Conservation (phyloP, 352 stramenopile species). For the Pythium phragmitis region DNA sequence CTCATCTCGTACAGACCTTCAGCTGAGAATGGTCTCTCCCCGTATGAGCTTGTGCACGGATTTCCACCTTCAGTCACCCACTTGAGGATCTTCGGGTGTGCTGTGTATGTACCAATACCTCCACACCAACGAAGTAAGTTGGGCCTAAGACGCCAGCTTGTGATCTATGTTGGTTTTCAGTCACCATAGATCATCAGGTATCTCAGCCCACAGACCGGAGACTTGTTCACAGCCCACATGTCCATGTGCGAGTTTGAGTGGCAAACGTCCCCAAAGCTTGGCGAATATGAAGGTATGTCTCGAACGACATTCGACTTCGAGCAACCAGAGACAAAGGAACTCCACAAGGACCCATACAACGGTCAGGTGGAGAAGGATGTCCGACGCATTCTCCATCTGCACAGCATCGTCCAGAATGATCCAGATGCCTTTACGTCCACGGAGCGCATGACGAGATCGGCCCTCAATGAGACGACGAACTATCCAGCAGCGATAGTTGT, state of each 20-base stretch:
- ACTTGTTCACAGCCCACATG: conserved; percentile 27
- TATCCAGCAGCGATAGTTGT: conserved; percentile 13
- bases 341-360: conserved; percentile 22
- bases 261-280: conserved; percentile 18
- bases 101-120: conserved; percentile 24
- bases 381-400: conserved; percentile 21
- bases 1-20: conserved; percentile 15
- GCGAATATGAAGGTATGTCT: conserved; percentile 12
- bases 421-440: conserved; percentile 21
- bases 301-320: conserved; percentile 20
- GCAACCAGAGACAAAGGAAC: conserved; percentile 8
- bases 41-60: conserved; percentile 17
- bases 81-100: conserved; percentile 17
- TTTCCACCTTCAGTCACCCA: conserved; percentile 11
- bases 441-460: conserved; percentile 22
- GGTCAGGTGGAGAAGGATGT: conserved; percentile 28
- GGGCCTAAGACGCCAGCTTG: conserved; percentile 20
- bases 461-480: conserved; percentile 12
- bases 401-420: conserved; percentile 18
- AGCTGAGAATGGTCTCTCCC: conserved; percentile 4
- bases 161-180: conserved; percentile 29
- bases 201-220: conserved; percentile 19
- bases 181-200: conserved; percentile 28
- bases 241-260: conserved; percentile 26
- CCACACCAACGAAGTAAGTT: conserved; percentile 18